Evolutionary conservation across 768 basidiomycete genomes (phyloP), one percentile per base, ranked within the genome.

Genomic region (Phlebiopsis gigantea): DNA sequence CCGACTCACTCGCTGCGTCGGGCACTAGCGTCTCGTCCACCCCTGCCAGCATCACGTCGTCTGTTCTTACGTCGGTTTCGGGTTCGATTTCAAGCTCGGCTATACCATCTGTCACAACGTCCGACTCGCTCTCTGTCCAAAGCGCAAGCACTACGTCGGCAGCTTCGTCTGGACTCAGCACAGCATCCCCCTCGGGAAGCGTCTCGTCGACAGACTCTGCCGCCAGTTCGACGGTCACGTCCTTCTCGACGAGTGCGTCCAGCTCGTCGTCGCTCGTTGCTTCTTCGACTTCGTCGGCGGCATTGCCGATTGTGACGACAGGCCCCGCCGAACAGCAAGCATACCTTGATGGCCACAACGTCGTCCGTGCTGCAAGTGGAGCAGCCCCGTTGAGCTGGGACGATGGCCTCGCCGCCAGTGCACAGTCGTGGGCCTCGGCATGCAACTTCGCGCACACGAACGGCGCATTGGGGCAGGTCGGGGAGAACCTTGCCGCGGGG

Each of bases 401-500:
- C 62, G 71, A 79, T 42, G 69, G 69, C 2, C 68, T 88, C 39
- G 82, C 84, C 2, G 62, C 66, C 19, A 79, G 78, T 55, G 91
- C 90, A 3, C 80, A 84, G 64, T 63, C 74, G 52, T 89, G 85
- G 81, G 87, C 88, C 1, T 73, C 80, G 58, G 68, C 71, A 14
- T 93, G 91, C 66, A 63, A 75, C 4, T 87, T 86, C 66, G 21
- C 79, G 58, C 90, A 93, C 66, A 85, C 86, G 14, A 77, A 77
- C 22, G 87, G 87, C 28, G 69, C 75, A 10, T 75, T 88, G 41
- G 87, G 87, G 1, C 72, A 74, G 1, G 79, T 76, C 58, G 88
- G 87, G 62, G 87, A 89, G 71, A 89, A 90, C 64, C 70, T 90
- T 59, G 84, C 84, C 46, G 87, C 85, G 50, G 87, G 86, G 6